A percentile compares a stretch with the other conserved stretches of the same genome.
phyloP scores from a whole-genome alignment of 345 rosid genomes.

The Lepidium aucheri region DNA sequence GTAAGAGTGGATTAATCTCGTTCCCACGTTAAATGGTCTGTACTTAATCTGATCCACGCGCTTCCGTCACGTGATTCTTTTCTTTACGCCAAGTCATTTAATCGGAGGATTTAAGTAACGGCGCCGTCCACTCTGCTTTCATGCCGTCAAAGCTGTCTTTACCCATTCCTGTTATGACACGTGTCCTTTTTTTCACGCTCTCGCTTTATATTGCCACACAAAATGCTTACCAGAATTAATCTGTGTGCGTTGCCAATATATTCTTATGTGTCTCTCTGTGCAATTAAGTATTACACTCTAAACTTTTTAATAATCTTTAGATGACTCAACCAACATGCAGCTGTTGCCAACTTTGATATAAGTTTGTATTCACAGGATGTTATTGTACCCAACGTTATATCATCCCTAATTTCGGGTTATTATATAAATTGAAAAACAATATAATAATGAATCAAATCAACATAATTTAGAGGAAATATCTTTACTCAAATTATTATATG shows the following conservation, averaged over 20 bases:
- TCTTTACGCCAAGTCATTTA: background rate
- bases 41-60: slow-evolving; percentile 7
- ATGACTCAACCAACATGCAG: background rate
- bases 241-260: slow-evolving; percentile 1
- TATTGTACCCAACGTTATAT: background rate
- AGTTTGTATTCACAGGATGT: background rate
- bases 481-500: too few species aligned
- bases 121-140: slow-evolving; percentile 13
- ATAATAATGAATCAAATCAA: too few species aligned
- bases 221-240: background rate
- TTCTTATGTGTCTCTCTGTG: background rate
- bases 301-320: background rate
- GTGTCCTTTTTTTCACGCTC: slow-evolving; percentile 15
- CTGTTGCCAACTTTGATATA: background rate
- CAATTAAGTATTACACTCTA: background rate
- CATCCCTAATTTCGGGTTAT: background rate
- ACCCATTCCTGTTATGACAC: slow-evolving; percentile 3
- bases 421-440: too few species aligned
- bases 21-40: slow-evolving; percentile 11
- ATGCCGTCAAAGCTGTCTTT: slow-evolving; percentile 21
- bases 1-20: background rate
- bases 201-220: background rate
- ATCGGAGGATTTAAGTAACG: slow-evolving; percentile 1
- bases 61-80: slow-evolving; percentile 8
- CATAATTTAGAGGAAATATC: too few species aligned